Percentiles rank a stretch among this genome's conserved stretches.
Conservation (phyloP, 768 basidiomycete genomes). For the Stropharia rugosoannulata region DNA sequence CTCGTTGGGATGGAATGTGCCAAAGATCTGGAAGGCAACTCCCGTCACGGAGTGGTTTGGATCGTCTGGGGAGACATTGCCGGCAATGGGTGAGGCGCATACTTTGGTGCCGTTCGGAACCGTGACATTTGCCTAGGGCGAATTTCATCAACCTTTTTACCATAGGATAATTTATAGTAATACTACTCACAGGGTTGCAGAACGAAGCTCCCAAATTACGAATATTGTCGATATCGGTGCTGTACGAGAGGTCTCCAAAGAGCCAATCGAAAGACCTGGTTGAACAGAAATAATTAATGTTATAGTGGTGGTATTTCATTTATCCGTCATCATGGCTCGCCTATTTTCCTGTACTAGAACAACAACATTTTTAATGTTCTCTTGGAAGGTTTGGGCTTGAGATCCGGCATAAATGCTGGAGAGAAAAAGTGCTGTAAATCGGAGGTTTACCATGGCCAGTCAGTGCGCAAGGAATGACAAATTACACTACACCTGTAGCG, state of each 20-base stretch:
- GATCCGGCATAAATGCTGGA: neutral
- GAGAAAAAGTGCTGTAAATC: neutral
- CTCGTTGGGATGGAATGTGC: constrained; percentile 21
- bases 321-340: neutral
- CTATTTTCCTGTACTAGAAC: constrained; percentile 25
- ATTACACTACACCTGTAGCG: no score
- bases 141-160: no score
- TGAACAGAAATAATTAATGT: neutral
- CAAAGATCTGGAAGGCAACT: constrained; percentile 23
- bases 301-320: neutral
- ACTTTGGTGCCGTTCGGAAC: constrained; percentile 14
- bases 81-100: constrained; percentile 19
- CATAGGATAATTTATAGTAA: no score
- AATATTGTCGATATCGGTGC: constrained; percentile 19
- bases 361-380: constrained; percentile 22
- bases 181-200: constrained; percentile 19
- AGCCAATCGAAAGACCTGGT: constrained; percentile 27
- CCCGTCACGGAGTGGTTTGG: constrained; percentile 24
- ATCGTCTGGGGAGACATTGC: constrained; percentile 21
- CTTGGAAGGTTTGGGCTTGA: neutral
- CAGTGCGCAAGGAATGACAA: no score
- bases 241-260: constrained; percentile 22
- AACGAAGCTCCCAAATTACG: constrained; percentile 14
- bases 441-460: constrained; percentile 1
- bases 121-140: constrained; percentile 10